Base-by-base conservation (phyloP, 768 basidiomycete genomes). In the Strobilomyces confusus region DNA sequence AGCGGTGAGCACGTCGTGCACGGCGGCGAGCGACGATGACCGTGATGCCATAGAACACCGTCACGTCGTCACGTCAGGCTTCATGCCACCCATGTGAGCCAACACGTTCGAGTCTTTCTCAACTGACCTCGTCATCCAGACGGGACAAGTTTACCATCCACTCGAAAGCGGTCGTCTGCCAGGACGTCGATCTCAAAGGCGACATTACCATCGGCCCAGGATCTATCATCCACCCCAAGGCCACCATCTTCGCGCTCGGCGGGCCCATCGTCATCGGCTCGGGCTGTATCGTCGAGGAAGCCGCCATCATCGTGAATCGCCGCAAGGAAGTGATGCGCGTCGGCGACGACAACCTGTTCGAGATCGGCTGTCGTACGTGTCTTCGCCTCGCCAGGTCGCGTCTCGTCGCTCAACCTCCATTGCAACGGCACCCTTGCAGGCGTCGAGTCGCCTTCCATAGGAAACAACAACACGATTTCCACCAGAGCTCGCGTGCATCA, bases 181-280 rank as follows among this genome's bases (percentile, higher is more conserved):
- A 92, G 65, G 94, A 97, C 73, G 90, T 92, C 29, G 94, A 98
- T 57, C 78, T 98, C 61, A 91, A 92, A 67, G 95, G 97, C 47
- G 89, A 94, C 63, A 89, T 95, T 49, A 95, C 93, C 19, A 88
- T 99, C 52, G 94, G 93, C 25, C 78, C 89, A 66, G 89, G 91
- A 84, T 87, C 87, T 0, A 84, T 98, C 50, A 83, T 98, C 20
- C 95, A 98, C 59, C 95, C 95, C 0, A 92, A 95, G 67, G 92
- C 91, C 1, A 92, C 92, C 22, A 90, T 98, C 54, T 89, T 95
- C 61, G 94, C 95, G 14, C 81, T 93, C 51, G 86, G 84, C 9
- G 95, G 93, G 0, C 89, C 93, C 3, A 95, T 99, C 58, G 78
- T 93, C 42, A 87, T 99, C 49, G 95, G 94, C 14, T 75, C 81